Base-by-base conservation (phyloP, 2,329 filamentous ascomycete genomes). In the Calonectria pseudoreteaudii region DNA sequence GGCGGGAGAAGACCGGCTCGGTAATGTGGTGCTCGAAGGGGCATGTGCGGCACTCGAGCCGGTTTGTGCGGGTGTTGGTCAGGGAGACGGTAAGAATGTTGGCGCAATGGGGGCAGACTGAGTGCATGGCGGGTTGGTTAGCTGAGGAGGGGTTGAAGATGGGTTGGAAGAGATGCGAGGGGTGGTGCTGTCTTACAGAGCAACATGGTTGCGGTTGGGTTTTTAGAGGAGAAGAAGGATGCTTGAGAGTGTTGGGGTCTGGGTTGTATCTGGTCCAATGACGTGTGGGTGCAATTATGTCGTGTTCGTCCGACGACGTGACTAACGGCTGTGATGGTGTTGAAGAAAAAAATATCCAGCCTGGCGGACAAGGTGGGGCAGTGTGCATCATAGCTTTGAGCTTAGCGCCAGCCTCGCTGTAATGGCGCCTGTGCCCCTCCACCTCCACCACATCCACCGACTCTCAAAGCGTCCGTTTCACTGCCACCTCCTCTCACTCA, bases 31-130 rank as follows among this genome's bases (percentile, higher is more conserved):
- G 95, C 84, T 97, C 93, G 87, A 98, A 99, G 5, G 97, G 96
- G 80, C 97, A 99, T 72, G 95, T 98, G 72, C 95, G 94, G 87
- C 97, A 99, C 86, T 98, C 95, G 85, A 98, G 95, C 72, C 95
- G 93, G 88, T 98, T 98, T 80, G 86, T 87, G 72, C 89, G 88
- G 65, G 86, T 87, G 76, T 87, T 88, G 76, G 88, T 89, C 65
- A 87, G 83, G 73, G 92, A 92, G 80, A 96, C 93, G 81, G 93
- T 95, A 82, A 97, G 91, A 85, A 95, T 92, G 87, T 96, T 97
- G 85, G 92, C 92, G 89, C 94, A 97, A 83, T 91, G 91, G 66
- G 94, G 94, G 85, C 94, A 97, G 91, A 96, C 94, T 94, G 79
- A 65, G 18, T 69, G 34, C 38, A 66, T 28, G 36, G 23, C 36